These are phyloP conservation scores for Dothiorella sarmentorum DNA, from an alignment of 2,329 filamentous ascomycete species.

Conservation along the genomic window DNA sequence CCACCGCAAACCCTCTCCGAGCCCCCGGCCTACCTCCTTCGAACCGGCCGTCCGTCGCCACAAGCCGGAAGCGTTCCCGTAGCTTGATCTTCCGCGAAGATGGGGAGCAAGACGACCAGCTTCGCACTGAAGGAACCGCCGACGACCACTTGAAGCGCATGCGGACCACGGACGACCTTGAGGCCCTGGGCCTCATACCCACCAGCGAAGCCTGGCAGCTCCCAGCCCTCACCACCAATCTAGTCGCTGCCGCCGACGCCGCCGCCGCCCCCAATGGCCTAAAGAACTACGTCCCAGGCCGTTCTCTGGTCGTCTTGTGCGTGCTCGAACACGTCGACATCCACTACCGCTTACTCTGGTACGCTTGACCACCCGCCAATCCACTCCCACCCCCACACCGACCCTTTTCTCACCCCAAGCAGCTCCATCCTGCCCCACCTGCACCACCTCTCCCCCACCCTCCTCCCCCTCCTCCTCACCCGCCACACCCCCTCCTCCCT, in stretches of 20 bases:
- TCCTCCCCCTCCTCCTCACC: constrained; percentile 14
- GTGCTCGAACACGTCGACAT: constrained; percentile 12
- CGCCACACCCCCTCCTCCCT: not conserved
- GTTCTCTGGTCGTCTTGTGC: constrained; percentile 1
- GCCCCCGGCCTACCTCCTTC: not conserved
- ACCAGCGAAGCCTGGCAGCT: constrained; percentile 32
- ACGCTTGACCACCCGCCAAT: not conserved
- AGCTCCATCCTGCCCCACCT: constrained; percentile 11
- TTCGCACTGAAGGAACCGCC: not conserved
- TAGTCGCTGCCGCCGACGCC: constrained; percentile 18
- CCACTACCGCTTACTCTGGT: constrained; percentile 12
- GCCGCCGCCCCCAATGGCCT: not conserved
- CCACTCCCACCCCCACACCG: too few relatives aligned
- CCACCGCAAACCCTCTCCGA: not conserved
- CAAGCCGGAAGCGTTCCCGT: constrained; percentile 15
- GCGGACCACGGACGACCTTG: constrained; percentile 35
- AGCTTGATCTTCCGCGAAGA: constrained; percentile 5
- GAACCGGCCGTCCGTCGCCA: not conserved
- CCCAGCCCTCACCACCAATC: constrained; percentile 23
- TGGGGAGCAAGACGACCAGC: not conserved
- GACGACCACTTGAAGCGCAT: constrained; percentile 29
- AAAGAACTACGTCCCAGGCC: not conserved
- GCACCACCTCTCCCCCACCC: not conserved
- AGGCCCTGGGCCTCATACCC: constrained; percentile 31
- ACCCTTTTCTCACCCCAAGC: not conserved